Percentiles rank a stretch among this genome's conserved stretches.
These are phyloP conservation scores for Amanita polypyramis DNA, from an alignment of 768 basidiomycete genomes.

Conservation along the genomic window DNA sequence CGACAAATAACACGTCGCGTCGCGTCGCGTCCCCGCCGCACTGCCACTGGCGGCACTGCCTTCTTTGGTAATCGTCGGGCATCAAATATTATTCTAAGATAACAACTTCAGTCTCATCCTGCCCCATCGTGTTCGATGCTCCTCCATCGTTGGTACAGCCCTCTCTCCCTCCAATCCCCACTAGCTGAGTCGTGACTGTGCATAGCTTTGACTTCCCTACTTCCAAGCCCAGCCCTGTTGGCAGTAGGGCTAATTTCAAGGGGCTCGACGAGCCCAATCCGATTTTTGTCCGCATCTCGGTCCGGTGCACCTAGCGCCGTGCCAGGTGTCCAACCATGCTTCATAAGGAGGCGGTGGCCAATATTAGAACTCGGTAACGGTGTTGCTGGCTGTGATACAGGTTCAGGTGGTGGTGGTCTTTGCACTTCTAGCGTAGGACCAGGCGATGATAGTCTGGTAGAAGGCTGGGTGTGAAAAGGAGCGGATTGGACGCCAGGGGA, in stretches of 20 bases:
- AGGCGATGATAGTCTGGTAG: slow-evolving; percentile 9
- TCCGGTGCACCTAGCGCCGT: slow-evolving; percentile 33
- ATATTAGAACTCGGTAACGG: slow-evolving; percentile 50
- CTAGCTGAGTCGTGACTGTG: slow-evolving; percentile 12
- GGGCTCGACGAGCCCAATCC: slow-evolving; percentile 43
- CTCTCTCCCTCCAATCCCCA: slow-evolving; percentile 29
- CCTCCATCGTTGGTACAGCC: slow-evolving; percentile 31
- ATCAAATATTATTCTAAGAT: not conserved
- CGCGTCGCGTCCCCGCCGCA: slow-evolving; percentile 11
- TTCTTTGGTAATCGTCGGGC: not conserved
- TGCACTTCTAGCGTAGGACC: slow-evolving; percentile 12
- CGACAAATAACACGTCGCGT: slow-evolving; percentile 23
- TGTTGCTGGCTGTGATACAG: slow-evolving; percentile 29
- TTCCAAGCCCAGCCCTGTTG: slow-evolving; percentile 49
- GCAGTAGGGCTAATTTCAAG: slow-evolving; percentile 33
- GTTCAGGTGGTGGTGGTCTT: slow-evolving; percentile 9
- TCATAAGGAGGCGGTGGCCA: slow-evolving; percentile 57
- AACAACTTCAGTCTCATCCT: no score
- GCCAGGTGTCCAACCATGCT: slow-evolving; percentile 73
- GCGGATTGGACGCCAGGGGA: slow-evolving; percentile 35
- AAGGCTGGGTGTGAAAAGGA: slow-evolving; percentile 4
- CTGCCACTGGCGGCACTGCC: slow-evolving; percentile 6
- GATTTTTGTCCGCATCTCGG: slow-evolving; percentile 19
- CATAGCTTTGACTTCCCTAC: slow-evolving; percentile 15
- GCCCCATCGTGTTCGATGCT: slow-evolving; percentile 2